Percentiles rank a stretch among this genome's conserved stretches.
These are phyloP conservation scores for Myriosclerotinia duriaeana DNA, from an alignment of 2,329 filamentous ascomycete species.

Conservation along the genomic window DNA sequence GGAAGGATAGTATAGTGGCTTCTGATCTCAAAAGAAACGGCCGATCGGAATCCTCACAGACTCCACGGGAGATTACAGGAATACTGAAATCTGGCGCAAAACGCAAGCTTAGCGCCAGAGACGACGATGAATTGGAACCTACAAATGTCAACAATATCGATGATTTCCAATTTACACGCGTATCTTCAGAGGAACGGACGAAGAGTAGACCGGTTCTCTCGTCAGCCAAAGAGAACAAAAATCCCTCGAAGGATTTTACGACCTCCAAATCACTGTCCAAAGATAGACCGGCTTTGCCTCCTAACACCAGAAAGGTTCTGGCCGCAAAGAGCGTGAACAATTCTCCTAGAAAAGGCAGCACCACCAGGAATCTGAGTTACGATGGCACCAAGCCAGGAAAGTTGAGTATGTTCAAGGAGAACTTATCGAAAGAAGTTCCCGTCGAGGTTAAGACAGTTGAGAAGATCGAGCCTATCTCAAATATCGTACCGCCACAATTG, in stretches of 20 bases:
- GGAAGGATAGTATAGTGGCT: slow-evolving; percentile 36
- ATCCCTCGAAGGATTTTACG: slow-evolving; percentile 27
- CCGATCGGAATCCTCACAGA: slow-evolving; percentile 25
- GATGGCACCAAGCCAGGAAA: slow-evolving; percentile 47
- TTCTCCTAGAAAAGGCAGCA: slow-evolving; percentile 55
- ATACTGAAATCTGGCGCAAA: slow-evolving; percentile 53
- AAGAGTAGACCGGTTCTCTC: slow-evolving; percentile 24
- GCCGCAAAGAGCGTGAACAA: slow-evolving; percentile 55
- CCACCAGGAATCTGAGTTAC: slow-evolving; percentile 38
- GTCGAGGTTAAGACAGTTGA: slow-evolving; percentile 12
- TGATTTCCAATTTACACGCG: slow-evolving; percentile 34
- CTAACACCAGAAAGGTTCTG: slow-evolving; percentile 36
- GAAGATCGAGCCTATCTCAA: background rate
- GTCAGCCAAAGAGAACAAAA: slow-evolving; percentile 17
- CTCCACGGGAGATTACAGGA: slow-evolving; percentile 31
- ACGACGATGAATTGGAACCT: slow-evolving; percentile 49
- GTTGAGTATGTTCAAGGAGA: slow-evolving; percentile 37
- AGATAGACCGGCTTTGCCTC: slow-evolving; percentile 30
- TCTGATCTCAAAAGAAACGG: slow-evolving; percentile 28
- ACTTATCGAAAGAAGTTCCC: slow-evolving; percentile 28
- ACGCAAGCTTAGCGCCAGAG: slow-evolving; percentile 56
- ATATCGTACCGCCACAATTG: background rate
- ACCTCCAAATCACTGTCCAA: slow-evolving; percentile 30
- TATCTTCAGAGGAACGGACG: slow-evolving; percentile 38
- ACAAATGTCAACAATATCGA: slow-evolving; percentile 40